Conservation (phyloP, 1,284 basidiomycete species). For the Rhodotorula sp. region DNA sequence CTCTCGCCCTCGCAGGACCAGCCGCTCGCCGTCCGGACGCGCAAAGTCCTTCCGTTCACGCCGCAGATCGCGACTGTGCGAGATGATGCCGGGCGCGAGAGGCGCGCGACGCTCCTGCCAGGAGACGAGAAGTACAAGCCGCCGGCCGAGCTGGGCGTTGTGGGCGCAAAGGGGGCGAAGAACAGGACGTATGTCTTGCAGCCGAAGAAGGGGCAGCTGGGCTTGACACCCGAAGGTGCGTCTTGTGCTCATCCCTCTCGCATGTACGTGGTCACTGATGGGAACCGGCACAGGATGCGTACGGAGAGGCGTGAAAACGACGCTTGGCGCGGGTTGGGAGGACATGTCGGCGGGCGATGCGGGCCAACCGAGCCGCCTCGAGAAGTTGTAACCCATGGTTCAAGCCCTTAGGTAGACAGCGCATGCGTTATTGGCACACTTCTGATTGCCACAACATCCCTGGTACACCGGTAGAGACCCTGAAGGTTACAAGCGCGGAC, state of each 20-base stretch:
- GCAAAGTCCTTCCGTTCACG: constrained; percentile 7
- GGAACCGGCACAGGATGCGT: constrained; percentile 3
- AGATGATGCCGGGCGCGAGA: constrained; percentile 3
- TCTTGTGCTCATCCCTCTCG: not conserved
- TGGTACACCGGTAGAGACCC: too few species aligned
- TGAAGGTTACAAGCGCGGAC: too few species aligned
- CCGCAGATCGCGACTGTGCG: constrained; percentile 1
- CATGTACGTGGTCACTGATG: too few species aligned
- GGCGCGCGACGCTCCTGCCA: constrained; percentile 28
- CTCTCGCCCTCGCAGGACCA: not conserved
- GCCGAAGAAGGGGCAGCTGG: constrained; percentile 22
- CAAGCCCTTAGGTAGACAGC: not conserved
- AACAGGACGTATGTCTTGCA: constrained; percentile 33
- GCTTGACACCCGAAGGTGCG: constrained; percentile 31
- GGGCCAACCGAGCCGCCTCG: not conserved
- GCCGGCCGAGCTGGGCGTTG: too few species aligned
- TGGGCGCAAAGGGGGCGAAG: not conserved
- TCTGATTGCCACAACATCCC: too few species aligned
- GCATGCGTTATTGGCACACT: too few species aligned
- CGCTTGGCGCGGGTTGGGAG: constrained; percentile 30
- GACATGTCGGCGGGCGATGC: constrained; percentile 36
- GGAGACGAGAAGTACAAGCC: constrained; percentile 23
- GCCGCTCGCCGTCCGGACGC: not conserved
- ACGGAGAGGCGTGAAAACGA: constrained; percentile 4
- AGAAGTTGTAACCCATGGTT: not conserved